Evolutionary conservation across 345 rosid species (phyloP).

Genomic region (Camelina sativa): DNA sequence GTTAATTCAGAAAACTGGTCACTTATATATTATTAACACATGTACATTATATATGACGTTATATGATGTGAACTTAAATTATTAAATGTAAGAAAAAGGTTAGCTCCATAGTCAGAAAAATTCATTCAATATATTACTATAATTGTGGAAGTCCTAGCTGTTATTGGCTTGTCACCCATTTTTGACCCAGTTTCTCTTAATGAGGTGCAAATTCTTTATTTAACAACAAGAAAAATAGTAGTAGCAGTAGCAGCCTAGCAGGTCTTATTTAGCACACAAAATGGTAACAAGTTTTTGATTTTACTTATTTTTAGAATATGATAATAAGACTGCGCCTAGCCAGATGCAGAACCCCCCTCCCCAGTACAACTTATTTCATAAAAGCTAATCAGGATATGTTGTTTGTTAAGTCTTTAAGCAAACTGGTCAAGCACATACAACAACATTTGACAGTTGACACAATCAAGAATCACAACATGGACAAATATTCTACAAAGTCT

Average conservation of each 20-base stretch:
- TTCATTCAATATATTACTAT: slow-evolving; percentile 23
- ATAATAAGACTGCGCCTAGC: not conserved
- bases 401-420: not conserved
- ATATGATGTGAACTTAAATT: slow-evolving; percentile 6
- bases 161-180: slow-evolving; percentile 32
- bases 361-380: slow-evolving; percentile 3
- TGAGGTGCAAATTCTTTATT: not conserved
- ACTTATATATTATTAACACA: not conserved
- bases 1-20: slow-evolving; percentile 13
- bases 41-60: not conserved
- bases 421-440: not conserved
- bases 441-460: not conserved
- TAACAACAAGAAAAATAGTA: not conserved
- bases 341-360: slow-evolving; percentile 6
- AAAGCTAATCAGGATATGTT: not conserved
- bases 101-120: slow-evolving; percentile 6
- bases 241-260: too few species aligned
- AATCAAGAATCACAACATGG: not conserved
- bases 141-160: not conserved
- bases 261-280: slow-evolving; percentile 11
- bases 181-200: slow-evolving; percentile 22
- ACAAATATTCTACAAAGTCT: not conserved
- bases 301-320: not conserved
- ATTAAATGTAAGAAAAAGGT: slow-evolving; percentile 1
- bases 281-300: not conserved